Conservation (phyloP, 2,329 filamentous ascomycete genomes). For the Tolypocladium tundrense region DNA sequence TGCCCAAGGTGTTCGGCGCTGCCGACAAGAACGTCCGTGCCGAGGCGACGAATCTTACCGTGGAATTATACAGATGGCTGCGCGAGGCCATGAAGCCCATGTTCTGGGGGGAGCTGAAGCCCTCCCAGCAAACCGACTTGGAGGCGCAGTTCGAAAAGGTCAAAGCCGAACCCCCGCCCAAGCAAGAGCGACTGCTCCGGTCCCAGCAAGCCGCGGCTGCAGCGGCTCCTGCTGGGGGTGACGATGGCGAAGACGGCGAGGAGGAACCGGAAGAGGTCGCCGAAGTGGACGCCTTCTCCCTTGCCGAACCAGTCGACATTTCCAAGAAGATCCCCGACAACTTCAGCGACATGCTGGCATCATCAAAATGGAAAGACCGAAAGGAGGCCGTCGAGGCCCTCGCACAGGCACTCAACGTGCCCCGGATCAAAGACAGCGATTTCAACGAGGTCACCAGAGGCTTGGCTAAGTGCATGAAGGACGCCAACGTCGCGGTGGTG, state of each 20-base stretch:
- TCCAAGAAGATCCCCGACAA: conserved; percentile 69
- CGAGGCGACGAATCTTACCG: conserved; percentile 80
- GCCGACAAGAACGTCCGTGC: conserved; percentile 97
- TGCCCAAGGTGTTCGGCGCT: conserved; percentile 89
- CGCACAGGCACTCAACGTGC: conserved; percentile 66
- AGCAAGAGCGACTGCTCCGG: conserved; percentile 79
- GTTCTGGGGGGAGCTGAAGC: conserved; percentile 93
- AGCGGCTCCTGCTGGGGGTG: conserved; percentile 52
- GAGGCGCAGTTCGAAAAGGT: conserved; percentile 91
- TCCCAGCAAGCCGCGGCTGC: conserved; percentile 82
- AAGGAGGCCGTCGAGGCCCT: conserved; percentile 88
- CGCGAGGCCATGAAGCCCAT: conserved; percentile 97
- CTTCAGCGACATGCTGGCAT: conserved; percentile 74
- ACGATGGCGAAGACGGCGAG: conserved; percentile 46
- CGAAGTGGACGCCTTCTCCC: conserved; percentile 71
- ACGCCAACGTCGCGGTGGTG: conserved; percentile 92
- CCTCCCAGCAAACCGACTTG: conserved; percentile 87
- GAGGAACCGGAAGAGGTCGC: conserved; percentile 36
- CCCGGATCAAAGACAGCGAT: conserved; percentile 82
- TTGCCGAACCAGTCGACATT: conserved; percentile 82
- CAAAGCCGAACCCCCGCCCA: conserved; percentile 76
- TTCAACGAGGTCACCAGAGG: conserved; percentile 76
- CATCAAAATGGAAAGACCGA: conserved; percentile 96
- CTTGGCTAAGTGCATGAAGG: conserved; percentile 96
- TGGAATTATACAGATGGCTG: conserved; percentile 94